These are phyloP conservation scores for Agastache rugosa DNA, from an alignment of 257 asterid genomes.

Conservation along the genomic window DNA sequence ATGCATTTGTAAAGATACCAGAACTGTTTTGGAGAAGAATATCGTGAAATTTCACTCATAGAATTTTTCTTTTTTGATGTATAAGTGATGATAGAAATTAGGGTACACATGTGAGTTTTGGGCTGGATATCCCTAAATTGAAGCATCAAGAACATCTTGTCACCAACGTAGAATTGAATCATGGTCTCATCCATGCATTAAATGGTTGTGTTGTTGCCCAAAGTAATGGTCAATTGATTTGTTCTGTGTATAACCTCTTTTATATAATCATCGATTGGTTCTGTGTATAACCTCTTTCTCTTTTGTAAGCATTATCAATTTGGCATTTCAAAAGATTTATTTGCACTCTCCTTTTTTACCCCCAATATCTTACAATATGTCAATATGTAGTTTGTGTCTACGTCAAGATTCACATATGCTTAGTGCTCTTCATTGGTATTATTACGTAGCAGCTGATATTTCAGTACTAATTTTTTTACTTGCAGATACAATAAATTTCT, in stretches of 20 bases:
- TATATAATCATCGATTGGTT: neutral
- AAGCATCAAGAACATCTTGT: neutral
- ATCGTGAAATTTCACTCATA: neutral
- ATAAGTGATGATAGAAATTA: neutral
- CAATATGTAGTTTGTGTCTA: neutral
- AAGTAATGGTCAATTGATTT: neutral
- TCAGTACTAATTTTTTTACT: conserved; percentile 18
- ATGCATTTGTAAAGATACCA: neutral
- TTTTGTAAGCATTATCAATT: neutral
- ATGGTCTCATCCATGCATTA: neutral
- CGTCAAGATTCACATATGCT: neutral
- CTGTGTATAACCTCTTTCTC: too few species aligned
- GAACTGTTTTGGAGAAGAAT: neutral
- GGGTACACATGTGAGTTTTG: neutral
- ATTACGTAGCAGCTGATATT: neutral
- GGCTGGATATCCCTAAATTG: neutral
- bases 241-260: neutral
- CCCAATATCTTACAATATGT: neutral
- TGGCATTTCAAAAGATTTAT: conserved; percentile 3
- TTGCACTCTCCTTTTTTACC: neutral
- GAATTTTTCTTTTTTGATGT: conserved; percentile 6
- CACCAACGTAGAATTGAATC: neutral
- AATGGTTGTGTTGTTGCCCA: neutral
- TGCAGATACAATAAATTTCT: conserved; percentile 91
- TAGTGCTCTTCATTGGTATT: neutral